Evolutionary conservation across 23 red algal genomes (phyloP).

Genomic region (Chondrus crispus): DNA sequence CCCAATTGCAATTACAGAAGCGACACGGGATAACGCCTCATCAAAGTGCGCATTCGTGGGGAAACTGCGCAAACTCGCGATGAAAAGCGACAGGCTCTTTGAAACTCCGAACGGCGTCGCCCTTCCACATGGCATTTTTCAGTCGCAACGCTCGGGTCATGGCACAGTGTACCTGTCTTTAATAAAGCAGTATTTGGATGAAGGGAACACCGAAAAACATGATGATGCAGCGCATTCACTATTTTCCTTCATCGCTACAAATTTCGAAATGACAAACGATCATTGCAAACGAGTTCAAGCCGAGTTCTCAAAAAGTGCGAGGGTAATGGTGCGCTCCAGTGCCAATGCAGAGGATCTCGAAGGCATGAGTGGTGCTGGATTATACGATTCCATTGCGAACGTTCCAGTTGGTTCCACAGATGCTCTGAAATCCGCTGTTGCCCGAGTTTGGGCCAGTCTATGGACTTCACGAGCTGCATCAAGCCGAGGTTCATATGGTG

Average conservation of each 20-base stretch:
- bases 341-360: constrained; percentile 85
- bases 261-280: not conserved
- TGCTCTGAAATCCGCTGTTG: constrained; percentile 23
- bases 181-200: not conserved
- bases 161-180: constrained; percentile 12
- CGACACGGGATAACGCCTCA: not conserved
- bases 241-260: constrained; percentile 16
- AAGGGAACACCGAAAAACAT: constrained; percentile 1
- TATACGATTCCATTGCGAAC: constrained; percentile 81
- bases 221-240: constrained; percentile 5
- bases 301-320: not conserved
- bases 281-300: not conserved
- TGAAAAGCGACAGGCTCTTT: constrained; percentile 20
- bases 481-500: constrained; percentile 30
- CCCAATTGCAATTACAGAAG: constrained; percentile 16
- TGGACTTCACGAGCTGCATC: constrained; percentile 72
- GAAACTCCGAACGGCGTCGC: constrained; percentile 5
- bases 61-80: constrained; percentile 12
- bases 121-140: constrained; percentile 67
- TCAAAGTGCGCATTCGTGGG: constrained; percentile 53
- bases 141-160: constrained; percentile 12
- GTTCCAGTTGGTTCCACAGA: constrained; percentile 1
- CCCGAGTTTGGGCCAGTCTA: constrained; percentile 51
- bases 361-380: constrained; percentile 71
- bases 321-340: constrained; percentile 76